Evolutionary conservation across 1,139 yeast species (phyloP), one percentile per base, ranked within the genome.

Genomic region (Debaryomyces coudertii): DNA sequence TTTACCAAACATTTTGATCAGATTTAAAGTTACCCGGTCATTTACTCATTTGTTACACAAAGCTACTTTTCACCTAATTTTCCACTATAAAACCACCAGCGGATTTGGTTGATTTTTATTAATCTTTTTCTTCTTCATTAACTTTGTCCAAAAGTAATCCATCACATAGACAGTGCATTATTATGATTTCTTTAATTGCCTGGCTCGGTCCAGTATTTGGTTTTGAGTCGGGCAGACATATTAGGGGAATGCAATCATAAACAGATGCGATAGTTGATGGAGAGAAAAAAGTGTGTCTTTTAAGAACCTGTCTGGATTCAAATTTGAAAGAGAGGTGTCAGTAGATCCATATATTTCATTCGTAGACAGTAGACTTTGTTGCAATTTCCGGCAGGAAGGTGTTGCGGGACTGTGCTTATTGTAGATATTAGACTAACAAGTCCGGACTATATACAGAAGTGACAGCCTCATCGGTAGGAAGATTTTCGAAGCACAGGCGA

Each of bases 131-230:
- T 53, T 29, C 33, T 56, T 54, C 49, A 55, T 64, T 65, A 68
- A 70, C 79, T 73, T 74, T 73, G 79, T 74, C 79, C 79, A 72
- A 74, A 74, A 71, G 76, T 72, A 58, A 60, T 71, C 79, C 79
- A 70, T 71, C 78, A 68, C 77, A 58, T 66, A 73, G 80, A 75
- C 80, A 75, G 80, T 75, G 76, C 79, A 70, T 61, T 56, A 52
- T 50, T 60, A 56, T 64, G 73, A 66, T 57, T 59, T 47, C 51
- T 53, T 25, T 46, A 52, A 46, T 49, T 48, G 51, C 51, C 8
- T 11, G 35, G 18, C 18, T 31, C 28, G 30, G 51, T 47, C 52
- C 66, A 58, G 57, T 59, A 53, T 58, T 62, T 57, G 64, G 38
- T 39, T 12, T 43, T 16, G 36, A 33, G 16, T 14, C 15, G 40